Evolutionary conservation across 2,329 filamentous ascomycete species (phyloP).

Genomic region (Paecilomyces formosus): DNA sequence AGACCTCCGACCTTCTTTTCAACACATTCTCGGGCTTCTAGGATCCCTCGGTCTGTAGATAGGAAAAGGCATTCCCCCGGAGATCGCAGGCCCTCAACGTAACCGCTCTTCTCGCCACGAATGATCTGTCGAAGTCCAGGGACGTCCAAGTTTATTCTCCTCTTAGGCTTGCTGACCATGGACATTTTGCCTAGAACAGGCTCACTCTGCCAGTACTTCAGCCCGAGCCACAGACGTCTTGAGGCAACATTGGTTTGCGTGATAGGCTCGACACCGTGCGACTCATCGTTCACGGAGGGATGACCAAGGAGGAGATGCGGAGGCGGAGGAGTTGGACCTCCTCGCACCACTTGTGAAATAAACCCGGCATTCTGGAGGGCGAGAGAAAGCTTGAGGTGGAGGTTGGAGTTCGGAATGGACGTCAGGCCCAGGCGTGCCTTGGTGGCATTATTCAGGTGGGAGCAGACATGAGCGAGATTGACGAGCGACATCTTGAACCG

Average conservation of each 20-base stretch:
- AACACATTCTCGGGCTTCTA: conserved; percentile 77
- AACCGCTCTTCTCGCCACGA: conserved; percentile 58
- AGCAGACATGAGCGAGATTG: conserved; percentile 73
- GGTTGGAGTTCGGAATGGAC: conserved; percentile 70
- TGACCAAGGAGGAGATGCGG: conserved; percentile 46
- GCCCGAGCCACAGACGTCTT: conserved; percentile 74
- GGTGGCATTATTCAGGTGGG: conserved; percentile 84
- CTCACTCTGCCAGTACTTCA: conserved; percentile 82
- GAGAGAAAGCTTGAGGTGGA: conserved; percentile 68
- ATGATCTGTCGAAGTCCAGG: conserved; percentile 57
- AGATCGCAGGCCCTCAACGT: conserved; percentile 63
- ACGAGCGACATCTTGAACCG: conserved; percentile 58
- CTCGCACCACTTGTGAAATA: conserved; percentile 70
- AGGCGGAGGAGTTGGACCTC: conserved; percentile 53
- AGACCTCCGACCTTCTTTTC: conserved; percentile 74
- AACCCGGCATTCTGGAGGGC: conserved; percentile 78
- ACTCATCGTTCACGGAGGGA: conserved; percentile 32
- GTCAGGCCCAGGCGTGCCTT: conserved; percentile 77
- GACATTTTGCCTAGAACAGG: conserved; percentile 65
- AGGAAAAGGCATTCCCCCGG: conserved; percentile 80
- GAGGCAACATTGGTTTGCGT: conserved; percentile 65
- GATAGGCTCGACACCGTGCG: conserved; percentile 42
- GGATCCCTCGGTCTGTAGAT: conserved; percentile 65
- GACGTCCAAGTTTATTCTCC: conserved; percentile 60
- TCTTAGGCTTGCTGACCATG: conserved; percentile 66